These are phyloP conservation scores for Peronospora belbahrii DNA, from an alignment of 352 stramenopile species.

Conservation along the genomic window DNA sequence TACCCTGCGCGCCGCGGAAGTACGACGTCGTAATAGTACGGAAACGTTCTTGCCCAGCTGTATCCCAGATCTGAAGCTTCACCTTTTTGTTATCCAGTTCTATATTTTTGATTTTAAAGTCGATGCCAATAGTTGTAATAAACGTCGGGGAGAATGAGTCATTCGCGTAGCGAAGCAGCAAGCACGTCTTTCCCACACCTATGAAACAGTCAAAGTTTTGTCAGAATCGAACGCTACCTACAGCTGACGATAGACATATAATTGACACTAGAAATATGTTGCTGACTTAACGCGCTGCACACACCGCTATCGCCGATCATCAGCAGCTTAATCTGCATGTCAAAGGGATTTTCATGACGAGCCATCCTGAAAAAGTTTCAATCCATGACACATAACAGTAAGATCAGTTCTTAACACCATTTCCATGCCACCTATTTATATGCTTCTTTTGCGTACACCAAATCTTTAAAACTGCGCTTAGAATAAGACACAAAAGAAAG, in stretches of 20 bases:
- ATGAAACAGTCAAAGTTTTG: background rate
- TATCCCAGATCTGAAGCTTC: conserved; percentile 99
- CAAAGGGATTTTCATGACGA: conserved; percentile 88
- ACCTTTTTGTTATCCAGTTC: conserved; percentile 94
- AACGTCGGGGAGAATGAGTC: conserved; percentile 88
- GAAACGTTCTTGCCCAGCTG: conserved; percentile 97
- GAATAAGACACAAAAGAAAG: conserved; percentile 13
- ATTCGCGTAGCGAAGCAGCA: conserved; percentile 85
- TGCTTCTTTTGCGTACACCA: conserved; percentile 1
- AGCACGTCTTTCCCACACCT: conserved; percentile 87
- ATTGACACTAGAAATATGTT: background rate
- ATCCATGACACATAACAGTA: conserved; percentile 7
- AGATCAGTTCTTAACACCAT: too few species aligned
- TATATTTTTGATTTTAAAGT: conserved; percentile 92
- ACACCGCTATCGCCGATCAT: conserved; percentile 95
- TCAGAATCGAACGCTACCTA: too few species aligned
- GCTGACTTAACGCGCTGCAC: conserved; percentile 10
- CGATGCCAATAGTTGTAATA: conserved; percentile 87
- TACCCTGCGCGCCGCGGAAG: conserved; percentile 97
- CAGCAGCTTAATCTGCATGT: conserved; percentile 97
- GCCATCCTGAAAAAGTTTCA: conserved; percentile 51
- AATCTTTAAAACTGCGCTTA: conserved; percentile 6
- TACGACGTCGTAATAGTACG: conserved; percentile 99
- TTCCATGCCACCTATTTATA: background rate
- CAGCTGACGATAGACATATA: background rate